Evolutionary conservation across 2,329 filamentous ascomycete genomes (phyloP).

Genomic region (Allantophomopsis cytisporea): DNA sequence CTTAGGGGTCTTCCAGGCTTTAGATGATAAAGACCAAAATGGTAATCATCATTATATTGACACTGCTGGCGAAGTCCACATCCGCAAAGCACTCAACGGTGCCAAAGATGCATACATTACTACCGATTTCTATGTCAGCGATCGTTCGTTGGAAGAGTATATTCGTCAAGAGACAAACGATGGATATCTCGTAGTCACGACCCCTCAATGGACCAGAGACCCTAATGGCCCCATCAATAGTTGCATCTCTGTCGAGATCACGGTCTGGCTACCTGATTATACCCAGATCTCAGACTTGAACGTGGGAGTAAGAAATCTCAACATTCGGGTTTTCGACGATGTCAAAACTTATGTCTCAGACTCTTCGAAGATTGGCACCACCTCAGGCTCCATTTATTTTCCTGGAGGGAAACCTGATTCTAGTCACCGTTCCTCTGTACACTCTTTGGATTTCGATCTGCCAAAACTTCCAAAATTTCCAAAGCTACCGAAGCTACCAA

Average conservation of each 20-base stretch:
- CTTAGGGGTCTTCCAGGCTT: slow-evolving; percentile 6
- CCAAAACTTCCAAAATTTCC: too few relatives aligned
- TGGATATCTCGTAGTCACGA: slow-evolving; percentile 10
- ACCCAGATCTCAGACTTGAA: slow-evolving; percentile 8
- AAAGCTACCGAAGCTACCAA: too few relatives aligned
- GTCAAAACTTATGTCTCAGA: slow-evolving; percentile 11
- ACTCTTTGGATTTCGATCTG: too few relatives aligned
- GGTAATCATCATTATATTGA: too few relatives aligned
- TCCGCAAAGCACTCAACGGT: too few relatives aligned
- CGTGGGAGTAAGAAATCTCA: slow-evolving; percentile 10
- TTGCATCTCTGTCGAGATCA: slow-evolving; percentile 16
- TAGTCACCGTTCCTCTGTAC: too few relatives aligned
- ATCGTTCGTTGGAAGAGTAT: slow-evolving; percentile 7
- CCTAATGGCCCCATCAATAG: slow-evolving; percentile 2
- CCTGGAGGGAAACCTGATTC: too few relatives aligned
- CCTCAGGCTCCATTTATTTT: too few relatives aligned
- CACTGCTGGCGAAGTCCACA: slow-evolving; percentile 6
- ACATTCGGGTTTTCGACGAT: slow-evolving; percentile 10
- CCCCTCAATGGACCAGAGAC: slow-evolving; percentile 9
- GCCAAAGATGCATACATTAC: slow-evolving; percentile 6
- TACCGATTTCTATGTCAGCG: slow-evolving; percentile 11
- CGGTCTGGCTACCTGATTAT: slow-evolving; percentile 16
- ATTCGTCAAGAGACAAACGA: slow-evolving; percentile 9
- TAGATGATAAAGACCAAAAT: slow-evolving; percentile 8
- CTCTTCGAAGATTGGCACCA: too few relatives aligned